Base-by-base conservation (phyloP, 2,329 filamentous ascomycete genomes). In the Curvularia hawaiiensis region DNA sequence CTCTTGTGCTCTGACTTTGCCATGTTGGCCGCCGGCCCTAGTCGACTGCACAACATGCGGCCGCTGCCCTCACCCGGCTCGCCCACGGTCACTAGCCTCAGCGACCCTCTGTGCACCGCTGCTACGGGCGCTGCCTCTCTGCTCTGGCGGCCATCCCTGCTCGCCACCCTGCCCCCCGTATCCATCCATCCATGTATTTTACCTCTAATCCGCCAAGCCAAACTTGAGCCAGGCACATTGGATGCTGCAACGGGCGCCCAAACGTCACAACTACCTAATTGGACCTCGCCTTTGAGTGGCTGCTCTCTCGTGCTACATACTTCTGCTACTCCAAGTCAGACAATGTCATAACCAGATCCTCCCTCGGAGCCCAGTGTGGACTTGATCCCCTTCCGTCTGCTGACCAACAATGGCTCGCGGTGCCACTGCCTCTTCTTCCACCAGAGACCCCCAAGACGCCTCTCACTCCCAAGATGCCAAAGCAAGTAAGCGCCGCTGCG, bases 401-500 rank as follows among this genome's bases (percentile, higher is more conserved):
- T 58, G 50, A 57, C 54, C 54, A 47, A 64, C 54, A 56, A 75
- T 75, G 71, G 66, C 66, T 62, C 71, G 68, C 65, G 68, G 65
- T 58, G 56, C 64, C 50, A 53, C 62, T 54, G 52, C 63, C 52
- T 50, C 63, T 55, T 60, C 62, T 39, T 56, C 59, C 44, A 64
- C 57, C 52, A 65, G 63, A 46, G 65, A 69, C 51, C 59, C 68
- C 8, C 60, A 66, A 24, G 64, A 64, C 49, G 33, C 51, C 59
- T 55, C 58, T 28, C 55, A 59, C 40, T 54, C 58, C 10, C 60
- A 66, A 50, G 63, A 55, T 47, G 45, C 64, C 44, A 75, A 72
- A 59, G 55, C 63, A 3, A 66, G 59, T 64, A 76, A 76, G 60
- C 64, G 74, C 33, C 65, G 73, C 38, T 76, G 74, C 54, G 71